Base-by-base conservation (phyloP, 148 eudicot genomes). In the Silene conica region DNA sequence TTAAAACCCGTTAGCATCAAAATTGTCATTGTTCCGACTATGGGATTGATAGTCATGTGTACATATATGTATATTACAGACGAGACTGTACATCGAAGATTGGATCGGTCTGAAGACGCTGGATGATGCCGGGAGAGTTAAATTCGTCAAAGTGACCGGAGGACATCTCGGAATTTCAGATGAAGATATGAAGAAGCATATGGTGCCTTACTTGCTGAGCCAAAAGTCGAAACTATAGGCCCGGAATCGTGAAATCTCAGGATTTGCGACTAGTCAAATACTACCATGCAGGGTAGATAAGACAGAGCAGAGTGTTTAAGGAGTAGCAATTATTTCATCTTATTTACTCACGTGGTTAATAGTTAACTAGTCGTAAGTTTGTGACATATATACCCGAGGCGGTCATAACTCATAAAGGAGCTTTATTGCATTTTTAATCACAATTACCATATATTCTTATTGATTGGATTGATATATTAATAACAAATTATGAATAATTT, bases 21-120 rank as follows among this genome's bases (percentile, higher is more conserved):
- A 50, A 11, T 50, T 10, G 69, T 18, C 23, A 7, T 18, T 31
- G 1, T 16, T 2, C 4, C 13, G 5, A 59, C 23, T 8, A n/a
- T 13, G 13, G 7, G 3, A 59, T 8, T 59, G 23, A 59, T 9
- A 19, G 11, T 59, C 12, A 20, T n/a, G 63, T 59, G 11, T 9
- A 21, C 2, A 0, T 59, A 31, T 3, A 26, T 26, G 28, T 31
- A 20, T 7, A 52, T 31, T 78, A 76, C 80, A 93, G 96, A 89
- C 94, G 21, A 45, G 80, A 77, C 95, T 91, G 19, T 89, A 91
- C 55, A 74, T 63, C 7, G 98, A 94, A 58, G 98, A 94, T 70
- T 94, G 98, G 98, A 91, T 94, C 57, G 98, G 98, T 72, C 81
- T 94, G 77, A 89, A 79, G 80, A 77, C 87, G 55, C 83, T 94